Evolutionary conservation across 139 green algal species (phyloP).

Genomic region (Chlamydomonas sp.): DNA sequence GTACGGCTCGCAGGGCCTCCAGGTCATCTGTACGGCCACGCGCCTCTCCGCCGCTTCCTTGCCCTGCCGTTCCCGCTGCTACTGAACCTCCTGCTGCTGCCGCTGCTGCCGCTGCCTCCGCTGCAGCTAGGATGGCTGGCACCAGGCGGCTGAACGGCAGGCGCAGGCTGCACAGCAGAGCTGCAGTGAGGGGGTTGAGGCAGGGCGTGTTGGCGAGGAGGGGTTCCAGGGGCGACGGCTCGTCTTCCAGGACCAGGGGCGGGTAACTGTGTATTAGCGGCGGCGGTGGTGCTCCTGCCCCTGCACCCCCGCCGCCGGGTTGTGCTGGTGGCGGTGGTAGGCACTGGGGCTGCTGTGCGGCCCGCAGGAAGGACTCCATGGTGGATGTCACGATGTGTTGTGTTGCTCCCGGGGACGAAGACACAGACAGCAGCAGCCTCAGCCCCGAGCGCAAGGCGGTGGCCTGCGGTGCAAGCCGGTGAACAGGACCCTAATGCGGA

Average conservation of each 20-base stretch:
- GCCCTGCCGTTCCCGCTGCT: background rate
- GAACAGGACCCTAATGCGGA: no score
- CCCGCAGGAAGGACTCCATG: no score
- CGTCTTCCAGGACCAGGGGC: conserved; percentile 6
- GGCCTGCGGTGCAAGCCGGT: no score
- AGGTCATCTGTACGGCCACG: background rate
- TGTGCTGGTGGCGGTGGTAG: no score
- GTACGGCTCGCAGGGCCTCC: background rate
- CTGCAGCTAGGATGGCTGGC: background rate
- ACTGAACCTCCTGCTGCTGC: background rate
- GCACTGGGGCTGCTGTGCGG: no score
- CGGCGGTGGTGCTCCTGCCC: background rate
- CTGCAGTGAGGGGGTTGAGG: conserved; percentile 27
- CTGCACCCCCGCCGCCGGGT: no score
- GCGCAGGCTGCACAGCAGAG: background rate
- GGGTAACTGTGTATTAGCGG: background rate
- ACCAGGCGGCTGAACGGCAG: conserved; percentile 2
- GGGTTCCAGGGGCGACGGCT: background rate
- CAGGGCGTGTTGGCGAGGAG: conserved; percentile 6
- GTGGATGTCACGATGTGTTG: no score
- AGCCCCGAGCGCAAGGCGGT: no score
- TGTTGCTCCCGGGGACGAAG: no score
- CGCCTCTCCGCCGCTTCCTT: no score
- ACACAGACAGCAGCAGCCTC: no score
- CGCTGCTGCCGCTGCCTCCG: background rate